Percentiles rank a stretch among this genome's conserved stretches.
Conservation (phyloP, 2,329 filamentous ascomycete species). For the Trichophyton rubrum region DNA sequence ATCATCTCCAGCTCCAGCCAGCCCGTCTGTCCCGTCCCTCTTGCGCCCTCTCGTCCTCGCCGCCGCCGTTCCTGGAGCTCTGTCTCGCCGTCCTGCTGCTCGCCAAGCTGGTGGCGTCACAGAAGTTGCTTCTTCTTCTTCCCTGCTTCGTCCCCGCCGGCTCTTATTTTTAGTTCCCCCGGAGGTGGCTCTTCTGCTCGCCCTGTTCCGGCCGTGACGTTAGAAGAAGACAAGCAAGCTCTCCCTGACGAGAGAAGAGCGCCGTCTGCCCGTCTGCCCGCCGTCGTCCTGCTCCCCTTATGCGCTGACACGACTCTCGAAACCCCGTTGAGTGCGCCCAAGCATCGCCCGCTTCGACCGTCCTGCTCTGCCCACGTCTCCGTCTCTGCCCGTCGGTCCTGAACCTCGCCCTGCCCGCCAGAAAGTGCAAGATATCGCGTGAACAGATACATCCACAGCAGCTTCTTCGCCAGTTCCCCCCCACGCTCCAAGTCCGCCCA, state of each 20-base stretch:
- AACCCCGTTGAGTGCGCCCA: neutral
- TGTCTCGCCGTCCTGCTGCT: neutral
- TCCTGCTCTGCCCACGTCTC: neutral
- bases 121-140: neutral
- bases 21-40: neutral
- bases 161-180: neutral
- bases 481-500: neutral
- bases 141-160: conserved; percentile 5
- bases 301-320: neutral
- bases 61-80: neutral
- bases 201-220: neutral
- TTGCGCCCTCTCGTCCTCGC: neutral
- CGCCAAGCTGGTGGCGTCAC: conserved; percentile 4
- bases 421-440: neutral
- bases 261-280: neutral
- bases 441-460: neutral
- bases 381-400: neutral
- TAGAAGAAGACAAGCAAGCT: neutral
- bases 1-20: neutral
- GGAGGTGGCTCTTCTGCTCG: neutral
- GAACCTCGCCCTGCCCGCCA: neutral
- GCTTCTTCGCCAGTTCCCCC: neutral
- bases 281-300: neutral
- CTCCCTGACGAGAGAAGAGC: neutral
- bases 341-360: neutral